Conservation (phyloP, 2,329 filamentous ascomycete species). For the Septoria petroselini region DNA sequence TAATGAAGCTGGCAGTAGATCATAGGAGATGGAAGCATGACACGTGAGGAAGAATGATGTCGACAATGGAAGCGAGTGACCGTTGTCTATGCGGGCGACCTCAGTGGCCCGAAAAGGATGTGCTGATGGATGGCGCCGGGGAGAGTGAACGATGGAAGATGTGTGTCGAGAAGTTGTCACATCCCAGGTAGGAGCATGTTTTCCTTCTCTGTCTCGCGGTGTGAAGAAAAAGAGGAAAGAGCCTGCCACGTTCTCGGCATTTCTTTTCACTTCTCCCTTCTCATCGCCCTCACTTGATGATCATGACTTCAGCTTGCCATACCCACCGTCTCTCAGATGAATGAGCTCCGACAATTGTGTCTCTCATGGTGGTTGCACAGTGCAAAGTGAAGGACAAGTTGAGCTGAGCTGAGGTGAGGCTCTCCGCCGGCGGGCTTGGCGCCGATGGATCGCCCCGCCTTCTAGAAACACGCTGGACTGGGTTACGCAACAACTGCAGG, state of each 20-base stretch:
- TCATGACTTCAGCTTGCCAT: no score
- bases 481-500: constrained; percentile 19
- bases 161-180: background rate
- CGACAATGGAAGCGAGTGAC: constrained; percentile 11
- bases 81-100: constrained; percentile 1
- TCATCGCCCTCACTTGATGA: no score
- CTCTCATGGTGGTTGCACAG: no score
- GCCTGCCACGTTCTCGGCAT: no score
- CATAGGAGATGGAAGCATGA: constrained; percentile 11
- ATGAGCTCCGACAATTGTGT: no score
- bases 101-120: background rate
- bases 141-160: background rate
- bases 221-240: no score
- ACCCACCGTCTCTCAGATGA: no score
- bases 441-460: constrained; percentile 16
- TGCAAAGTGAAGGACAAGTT: constrained; percentile 1
- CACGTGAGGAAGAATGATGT: constrained; percentile 10
- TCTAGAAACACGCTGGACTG: constrained; percentile 14
- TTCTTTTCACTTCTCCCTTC: no score
- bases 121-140: background rate
- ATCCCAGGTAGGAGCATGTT: no score
- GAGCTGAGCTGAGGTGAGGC: constrained; percentile 8
- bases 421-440: constrained; percentile 15
- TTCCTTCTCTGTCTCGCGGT: no score
- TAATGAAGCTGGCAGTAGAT: constrained; percentile 7